Evolutionary conservation across 2,329 filamentous ascomycete species (phyloP).

Genomic region (Fusarium zealandicum): DNA sequence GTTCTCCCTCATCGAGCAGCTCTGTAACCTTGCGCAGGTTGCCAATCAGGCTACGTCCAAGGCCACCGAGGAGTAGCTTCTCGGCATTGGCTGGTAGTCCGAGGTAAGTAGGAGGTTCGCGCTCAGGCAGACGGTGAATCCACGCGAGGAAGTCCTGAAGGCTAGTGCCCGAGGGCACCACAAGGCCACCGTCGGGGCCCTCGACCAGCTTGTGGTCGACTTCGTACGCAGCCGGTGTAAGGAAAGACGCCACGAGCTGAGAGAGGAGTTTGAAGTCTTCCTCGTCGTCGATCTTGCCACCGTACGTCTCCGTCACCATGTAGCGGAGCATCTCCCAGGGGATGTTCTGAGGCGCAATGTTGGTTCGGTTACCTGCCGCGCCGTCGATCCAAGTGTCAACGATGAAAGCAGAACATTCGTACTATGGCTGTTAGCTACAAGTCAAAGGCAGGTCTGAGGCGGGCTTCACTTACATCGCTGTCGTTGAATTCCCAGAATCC

Average conservation of each 20-base stretch:
- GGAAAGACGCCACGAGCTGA: constrained; percentile 75
- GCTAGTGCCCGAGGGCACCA: constrained; percentile 80
- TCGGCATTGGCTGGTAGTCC: constrained; percentile 95
- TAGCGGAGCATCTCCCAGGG: constrained; percentile 96
- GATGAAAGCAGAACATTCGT: constrained; percentile 96
- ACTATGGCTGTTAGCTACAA: constrained; percentile 57
- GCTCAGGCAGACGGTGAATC: constrained; percentile 91
- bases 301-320: constrained; percentile 92
- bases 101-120: constrained; percentile 94
- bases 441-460: neutral
- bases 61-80: constrained; percentile 88
- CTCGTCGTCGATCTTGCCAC: constrained; percentile 95
- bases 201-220: constrained; percentile 89
- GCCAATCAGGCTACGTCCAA: constrained; percentile 83
- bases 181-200: constrained; percentile 67
- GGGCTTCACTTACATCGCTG: constrained; percentile 80
- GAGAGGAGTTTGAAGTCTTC: constrained; percentile 79
- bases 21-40: constrained; percentile 87
- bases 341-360: constrained; percentile 90
- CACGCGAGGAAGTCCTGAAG: constrained; percentile 88
- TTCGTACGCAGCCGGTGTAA: constrained; percentile 91
- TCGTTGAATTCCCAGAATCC: constrained; percentile 99
- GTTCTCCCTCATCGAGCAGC: constrained; percentile 91
- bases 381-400: constrained; percentile 93
- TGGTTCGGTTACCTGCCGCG: constrained; percentile 83